A percentile compares a stretch with the other conserved stretches of the same genome.
Evolutionary conservation across 495 filamentous ascomycete genomes (phyloP).

Genomic region (Tricharina praecox): DNA sequence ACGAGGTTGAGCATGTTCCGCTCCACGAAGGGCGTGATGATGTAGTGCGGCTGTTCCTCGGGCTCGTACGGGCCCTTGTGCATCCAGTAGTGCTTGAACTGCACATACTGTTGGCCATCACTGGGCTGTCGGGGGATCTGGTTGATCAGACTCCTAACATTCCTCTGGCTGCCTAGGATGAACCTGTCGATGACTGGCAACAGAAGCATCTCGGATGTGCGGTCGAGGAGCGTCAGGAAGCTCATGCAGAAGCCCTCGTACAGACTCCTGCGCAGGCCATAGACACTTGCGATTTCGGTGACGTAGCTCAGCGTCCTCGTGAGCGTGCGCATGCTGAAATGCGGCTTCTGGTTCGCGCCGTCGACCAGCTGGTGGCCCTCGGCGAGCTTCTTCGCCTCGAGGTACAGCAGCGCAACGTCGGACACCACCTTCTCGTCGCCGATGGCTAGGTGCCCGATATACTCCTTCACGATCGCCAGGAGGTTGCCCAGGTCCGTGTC

Average conservation of each 20-base stretch:
- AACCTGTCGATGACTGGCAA: constrained; percentile 65
- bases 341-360: constrained; percentile 79
- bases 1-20: constrained; percentile 88
- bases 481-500: constrained; percentile 73
- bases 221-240: constrained; percentile 71
- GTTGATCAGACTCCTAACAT: constrained; percentile 49
- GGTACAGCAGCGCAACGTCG: constrained; percentile 69
- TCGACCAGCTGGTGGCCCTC: constrained; percentile 74
- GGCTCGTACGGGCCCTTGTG: constrained; percentile 47
- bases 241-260: constrained; percentile 99
- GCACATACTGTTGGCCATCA: constrained; percentile 64
- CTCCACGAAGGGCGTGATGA: constrained; percentile 88
- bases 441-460: constrained; percentile 52
- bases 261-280: constrained; percentile 70
- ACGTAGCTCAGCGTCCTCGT: constrained; percentile 80
- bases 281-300: constrained; percentile 62
- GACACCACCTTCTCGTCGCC: constrained; percentile 48
- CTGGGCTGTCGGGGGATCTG: constrained; percentile 54
- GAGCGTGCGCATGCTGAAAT: constrained; percentile 91
- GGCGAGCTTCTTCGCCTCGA: constrained; percentile 67
- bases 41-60: constrained; percentile 72
- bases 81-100: constrained; percentile 87
- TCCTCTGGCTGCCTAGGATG: constrained; percentile 50
- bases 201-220: constrained; percentile 58
- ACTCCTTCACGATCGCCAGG: constrained; percentile 65